Percentiles rank a stretch among this genome's conserved stretches.
Evolutionary conservation across 1,139 yeast genomes (phyloP).

Genomic region (Saccharomyces hybrid): DNA sequence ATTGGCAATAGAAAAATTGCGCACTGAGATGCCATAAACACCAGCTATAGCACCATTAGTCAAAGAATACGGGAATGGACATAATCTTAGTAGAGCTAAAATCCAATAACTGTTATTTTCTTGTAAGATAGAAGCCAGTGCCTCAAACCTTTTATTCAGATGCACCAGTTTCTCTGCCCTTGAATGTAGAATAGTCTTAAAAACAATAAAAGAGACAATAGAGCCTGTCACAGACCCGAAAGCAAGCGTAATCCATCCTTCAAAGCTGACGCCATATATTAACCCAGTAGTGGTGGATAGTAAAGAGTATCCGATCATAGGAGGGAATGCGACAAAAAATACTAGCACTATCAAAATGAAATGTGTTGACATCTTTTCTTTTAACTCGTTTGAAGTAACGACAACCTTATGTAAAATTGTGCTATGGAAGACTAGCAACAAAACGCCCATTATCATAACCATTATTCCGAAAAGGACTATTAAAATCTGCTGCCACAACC

Average conservation of each 20-base stretch:
- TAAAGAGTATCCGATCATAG: constrained; percentile 74
- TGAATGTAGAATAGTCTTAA: constrained; percentile 50
- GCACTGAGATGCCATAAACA: constrained; percentile 60
- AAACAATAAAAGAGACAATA: constrained; percentile 58
- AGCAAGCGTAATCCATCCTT: constrained; percentile 75
- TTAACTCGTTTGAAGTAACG: constrained; percentile 37
- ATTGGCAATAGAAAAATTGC: constrained; percentile 67
- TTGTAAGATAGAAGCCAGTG: constrained; percentile 68
- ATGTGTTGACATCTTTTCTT: constrained; percentile 38
- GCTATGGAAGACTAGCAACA: constrained; percentile 43
- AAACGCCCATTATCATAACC: constrained; percentile 26
- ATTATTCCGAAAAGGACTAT: constrained; percentile 15
- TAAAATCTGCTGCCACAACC: constrained; percentile 21
- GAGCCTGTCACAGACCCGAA: constrained; percentile 69
- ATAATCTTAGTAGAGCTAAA: constrained; percentile 64
- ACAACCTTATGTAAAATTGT: constrained; percentile 40
- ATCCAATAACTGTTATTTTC: constrained; percentile 60
- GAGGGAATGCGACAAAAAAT: constrained; percentile 67
- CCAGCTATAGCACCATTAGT: constrained; percentile 91
- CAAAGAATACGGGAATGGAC: constrained; percentile 89
- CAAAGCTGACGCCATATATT: constrained; percentile 65
- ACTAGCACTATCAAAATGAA: constrained; percentile 45
- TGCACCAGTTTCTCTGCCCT: constrained; percentile 49
- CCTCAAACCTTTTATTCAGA: constrained; percentile 57
- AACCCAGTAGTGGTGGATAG: constrained; percentile 67